phyloP scores from a whole-genome alignment of 1,284 basidiomycete genomes.

The Boletus semigastroideus region DNA sequence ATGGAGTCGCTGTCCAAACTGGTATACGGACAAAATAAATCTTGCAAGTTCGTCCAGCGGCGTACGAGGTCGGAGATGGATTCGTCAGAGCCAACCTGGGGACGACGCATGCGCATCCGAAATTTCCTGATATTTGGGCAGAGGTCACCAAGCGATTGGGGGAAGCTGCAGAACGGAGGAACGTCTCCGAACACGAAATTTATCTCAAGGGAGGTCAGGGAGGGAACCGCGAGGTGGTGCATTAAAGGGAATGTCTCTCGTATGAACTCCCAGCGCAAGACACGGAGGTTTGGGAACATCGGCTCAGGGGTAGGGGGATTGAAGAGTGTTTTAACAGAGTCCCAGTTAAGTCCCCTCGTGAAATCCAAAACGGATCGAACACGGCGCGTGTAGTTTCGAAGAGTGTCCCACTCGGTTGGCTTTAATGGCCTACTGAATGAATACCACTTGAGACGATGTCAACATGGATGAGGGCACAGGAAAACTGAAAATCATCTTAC shows the following conservation, averaged over 20 bases:
- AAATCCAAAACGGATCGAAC: constrained; percentile 2
- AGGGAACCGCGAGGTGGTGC: constrained; percentile 4
- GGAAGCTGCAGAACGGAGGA: constrained; percentile 1
- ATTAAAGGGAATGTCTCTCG: constrained; percentile 6
- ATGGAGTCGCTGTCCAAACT: background rate
- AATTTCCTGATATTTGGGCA: constrained; percentile 4
- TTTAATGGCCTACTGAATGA: background rate
- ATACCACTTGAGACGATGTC: background rate
- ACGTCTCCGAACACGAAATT: constrained; percentile 3
- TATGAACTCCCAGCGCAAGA: constrained; percentile 6
- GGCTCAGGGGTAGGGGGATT: constrained; percentile 4
- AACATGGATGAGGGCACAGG: background rate
- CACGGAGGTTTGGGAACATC: constrained; percentile 4
- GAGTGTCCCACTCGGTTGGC: constrained; percentile 1
- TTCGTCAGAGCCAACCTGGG: constrained; percentile 1
- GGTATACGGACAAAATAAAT: constrained; percentile 2
- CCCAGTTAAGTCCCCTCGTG: constrained; percentile 3
- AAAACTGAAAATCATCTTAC: background rate
- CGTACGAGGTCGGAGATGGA: background rate
- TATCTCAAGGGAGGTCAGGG: constrained; percentile 4
- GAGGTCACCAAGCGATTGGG: background rate
- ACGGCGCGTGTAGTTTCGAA: constrained; percentile 3
- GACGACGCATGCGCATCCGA: constrained; percentile 4
- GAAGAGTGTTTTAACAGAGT: constrained; percentile 3
- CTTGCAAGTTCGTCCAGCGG: constrained; percentile 1